phyloP scores from a whole-genome alignment of 2,329 filamentous ascomycete genomes.

The Pyrenochaeta sp. region DNA sequence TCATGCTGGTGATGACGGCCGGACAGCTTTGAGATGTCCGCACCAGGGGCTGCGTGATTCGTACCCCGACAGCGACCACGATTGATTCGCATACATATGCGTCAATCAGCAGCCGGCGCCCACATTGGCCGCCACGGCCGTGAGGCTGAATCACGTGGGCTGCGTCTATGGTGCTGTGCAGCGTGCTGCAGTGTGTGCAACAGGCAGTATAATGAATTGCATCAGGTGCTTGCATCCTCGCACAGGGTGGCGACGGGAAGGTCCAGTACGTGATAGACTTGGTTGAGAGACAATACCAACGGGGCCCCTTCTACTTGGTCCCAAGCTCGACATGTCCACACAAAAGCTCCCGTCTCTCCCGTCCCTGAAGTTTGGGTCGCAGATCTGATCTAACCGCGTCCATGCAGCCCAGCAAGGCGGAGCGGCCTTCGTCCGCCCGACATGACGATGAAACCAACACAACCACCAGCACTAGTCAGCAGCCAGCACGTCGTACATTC shows the following conservation, averaged over 20 bases:
- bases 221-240: too few species aligned
- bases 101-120: not conserved
- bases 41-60: not conserved
- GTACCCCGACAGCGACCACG: not conserved
- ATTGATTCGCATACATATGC: slow-evolving; percentile 3
- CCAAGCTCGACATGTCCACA: too few species aligned
- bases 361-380: not conserved
- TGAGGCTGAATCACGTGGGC: slow-evolving; percentile 16
- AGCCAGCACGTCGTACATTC: slow-evolving; percentile 2
- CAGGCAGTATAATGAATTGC: too few species aligned
- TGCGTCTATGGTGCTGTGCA: slow-evolving; percentile 1
- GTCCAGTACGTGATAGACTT: too few species aligned
- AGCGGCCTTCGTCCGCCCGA: slow-evolving; percentile 22
- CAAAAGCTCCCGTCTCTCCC: too few species aligned
- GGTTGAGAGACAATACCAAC: too few species aligned
- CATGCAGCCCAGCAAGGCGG: slow-evolving; percentile 19
- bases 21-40: slow-evolving; percentile 2
- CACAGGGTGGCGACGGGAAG: too few species aligned
- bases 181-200: not conserved
- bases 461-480: slow-evolving; percentile 20
- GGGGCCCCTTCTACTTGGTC: too few species aligned
- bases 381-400: not conserved
- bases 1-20: not conserved
- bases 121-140: slow-evolving; percentile 6
- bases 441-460: slow-evolving; percentile 30